Evolutionary conservation across 2,329 filamentous ascomycete genomes (phyloP), one percentile per base, ranked within the genome.

Genomic region (Claviceps pusilla): DNA sequence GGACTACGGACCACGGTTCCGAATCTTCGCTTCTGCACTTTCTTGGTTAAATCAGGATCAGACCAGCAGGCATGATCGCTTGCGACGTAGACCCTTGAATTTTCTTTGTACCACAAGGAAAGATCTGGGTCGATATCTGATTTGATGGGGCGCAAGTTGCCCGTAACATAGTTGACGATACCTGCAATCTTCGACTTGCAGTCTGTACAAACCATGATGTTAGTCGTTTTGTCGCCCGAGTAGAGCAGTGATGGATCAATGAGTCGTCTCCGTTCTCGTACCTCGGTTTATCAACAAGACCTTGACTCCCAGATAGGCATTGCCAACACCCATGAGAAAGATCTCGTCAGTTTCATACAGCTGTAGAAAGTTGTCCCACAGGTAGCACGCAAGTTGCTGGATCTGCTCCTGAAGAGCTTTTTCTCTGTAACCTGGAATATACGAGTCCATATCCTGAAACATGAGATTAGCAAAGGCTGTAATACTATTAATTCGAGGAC

Each of bases 301-400:
- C 55, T 93, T 84, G 50, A 96, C 79, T 1, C 88, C 89, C 3
- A 86, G 74, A 63, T 93, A 95, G 1, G 93, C 87, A 61, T 89
- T 84, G n/a, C 93, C 93, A 1, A 95, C 82, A 0, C 93, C 91
- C 64, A 98, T 76, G 28, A 98, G 74, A 64, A 95, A 87, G 16
- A 97, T 80, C 52, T 91, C 81, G 6, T 84, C 82, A 0, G 79
- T 75, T 2, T 84, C 71, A 51, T 83, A 83, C 37, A 87, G 76
- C 73, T 95, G 87, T 24, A 98, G 82, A 64, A 96, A 96, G 65
- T 98, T 98, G 62, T 96, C 90, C 93, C 93, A 98, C 14, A 98
- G 73, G 64, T 95, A 97, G 57, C 79, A 82, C 4, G 91, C 81
- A 11, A 96, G 73, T 57, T 91, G 83, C 57, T 86, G 82, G 0